Conservation (phyloP, 2,329 filamentous ascomycete species). For the Exophiala sp. region DNA sequence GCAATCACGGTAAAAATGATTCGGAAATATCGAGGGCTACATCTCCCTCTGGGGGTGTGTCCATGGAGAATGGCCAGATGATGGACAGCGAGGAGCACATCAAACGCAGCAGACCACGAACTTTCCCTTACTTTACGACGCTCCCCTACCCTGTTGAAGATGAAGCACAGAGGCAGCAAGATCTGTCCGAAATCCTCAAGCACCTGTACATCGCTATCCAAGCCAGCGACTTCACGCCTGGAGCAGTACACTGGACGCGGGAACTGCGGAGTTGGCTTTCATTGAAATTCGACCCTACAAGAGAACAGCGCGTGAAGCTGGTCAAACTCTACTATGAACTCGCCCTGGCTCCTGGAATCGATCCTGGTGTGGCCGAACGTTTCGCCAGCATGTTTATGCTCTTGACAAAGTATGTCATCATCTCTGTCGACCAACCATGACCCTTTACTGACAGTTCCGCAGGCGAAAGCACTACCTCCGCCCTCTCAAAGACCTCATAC, state of each 20-base stretch:
- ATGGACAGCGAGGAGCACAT: constrained; percentile 52
- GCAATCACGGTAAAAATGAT: constrained; percentile 13
- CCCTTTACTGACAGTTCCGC: constrained; percentile 29
- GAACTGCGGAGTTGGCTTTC: constrained; percentile 94
- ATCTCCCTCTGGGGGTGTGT: constrained; percentile 63
- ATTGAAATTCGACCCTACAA: constrained; percentile 94
- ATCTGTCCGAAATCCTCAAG: constrained; percentile 82
- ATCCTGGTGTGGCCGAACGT: constrained; percentile 75
- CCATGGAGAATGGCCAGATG: constrained; percentile 48
- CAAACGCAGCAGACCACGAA: constrained; percentile 73
- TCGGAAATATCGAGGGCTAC: constrained; percentile 75
- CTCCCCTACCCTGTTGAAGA: constrained; percentile 87
- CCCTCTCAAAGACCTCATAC: constrained; percentile 78
- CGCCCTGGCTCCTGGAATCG: constrained; percentile 81
- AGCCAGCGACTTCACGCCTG: constrained; percentile 89
- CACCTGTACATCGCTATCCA: constrained; percentile 89
- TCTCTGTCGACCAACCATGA: background rate
- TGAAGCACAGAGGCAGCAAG: constrained; percentile 70
- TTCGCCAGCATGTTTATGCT: constrained; percentile 97
- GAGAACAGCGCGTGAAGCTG: constrained; percentile 75
- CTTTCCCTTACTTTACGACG: constrained; percentile 87
- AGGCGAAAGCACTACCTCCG: constrained; percentile 95
- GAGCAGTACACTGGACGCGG: constrained; percentile 93
- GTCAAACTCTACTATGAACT: constrained; percentile 94
- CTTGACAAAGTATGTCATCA: constrained; percentile 72